Percentiles rank a stretch among this genome's conserved stretches.
phyloP scores from a whole-genome alignment of 371 early-diverging fungal genomes.

The Mortierella sp. region DNA sequence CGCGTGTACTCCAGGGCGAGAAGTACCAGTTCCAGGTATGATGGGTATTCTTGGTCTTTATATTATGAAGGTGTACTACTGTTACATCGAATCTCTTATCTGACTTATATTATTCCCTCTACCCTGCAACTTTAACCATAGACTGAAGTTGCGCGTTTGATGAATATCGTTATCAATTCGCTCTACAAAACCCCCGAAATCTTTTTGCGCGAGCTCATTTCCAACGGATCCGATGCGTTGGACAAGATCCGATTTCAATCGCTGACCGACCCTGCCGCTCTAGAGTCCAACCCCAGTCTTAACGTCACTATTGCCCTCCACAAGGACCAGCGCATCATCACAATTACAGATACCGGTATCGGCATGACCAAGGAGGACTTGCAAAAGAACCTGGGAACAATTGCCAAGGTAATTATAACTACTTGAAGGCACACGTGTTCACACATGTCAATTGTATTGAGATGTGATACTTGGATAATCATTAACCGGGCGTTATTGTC shows the following conservation, averaged over 20 bases:
- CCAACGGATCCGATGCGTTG: constrained; percentile 95
- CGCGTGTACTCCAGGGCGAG: constrained; percentile 38
- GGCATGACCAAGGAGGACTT: constrained; percentile 97
- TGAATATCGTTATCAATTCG: constrained; percentile 93
- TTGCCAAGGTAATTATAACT: constrained; percentile 80
- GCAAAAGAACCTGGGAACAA: constrained; percentile 93
- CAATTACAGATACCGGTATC: constrained; percentile 94
- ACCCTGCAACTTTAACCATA: constrained; percentile 26
- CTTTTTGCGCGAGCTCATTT: constrained; percentile 96
- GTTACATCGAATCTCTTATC: background rate
- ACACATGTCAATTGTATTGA: too few relatives aligned
- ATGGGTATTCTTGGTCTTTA: background rate
- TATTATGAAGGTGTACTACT: background rate
- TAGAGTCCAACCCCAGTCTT: constrained; percentile 70
- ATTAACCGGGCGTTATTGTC: background rate
- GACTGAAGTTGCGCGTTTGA: constrained; percentile 86
- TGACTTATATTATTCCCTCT: background rate
- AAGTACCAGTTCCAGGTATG: constrained; percentile 57
- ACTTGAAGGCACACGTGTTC: too few relatives aligned
- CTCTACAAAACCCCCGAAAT: constrained; percentile 91
- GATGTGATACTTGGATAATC: background rate
- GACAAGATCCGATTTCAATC: constrained; percentile 92
- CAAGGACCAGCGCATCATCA: constrained; percentile 74
- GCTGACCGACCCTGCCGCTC: constrained; percentile 75
- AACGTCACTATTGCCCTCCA: constrained; percentile 83